These are phyloP conservation scores for Lasiodiplodia sp. DNA, from an alignment of 2,329 filamentous ascomycete species.

Conservation along the genomic window DNA sequence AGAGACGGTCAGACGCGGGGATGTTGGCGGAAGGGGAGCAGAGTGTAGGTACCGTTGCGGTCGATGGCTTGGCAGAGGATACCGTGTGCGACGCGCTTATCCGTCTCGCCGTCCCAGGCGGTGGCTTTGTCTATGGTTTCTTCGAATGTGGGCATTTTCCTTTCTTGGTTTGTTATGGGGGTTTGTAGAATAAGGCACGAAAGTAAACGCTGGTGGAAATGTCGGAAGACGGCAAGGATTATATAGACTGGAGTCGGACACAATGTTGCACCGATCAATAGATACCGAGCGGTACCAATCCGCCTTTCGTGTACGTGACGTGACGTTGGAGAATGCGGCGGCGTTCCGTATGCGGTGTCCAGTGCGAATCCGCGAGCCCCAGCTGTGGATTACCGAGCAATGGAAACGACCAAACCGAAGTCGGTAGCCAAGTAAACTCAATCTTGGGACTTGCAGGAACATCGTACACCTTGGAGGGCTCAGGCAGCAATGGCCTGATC, in stretches of 20 bases:
- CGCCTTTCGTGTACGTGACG: not conserved
- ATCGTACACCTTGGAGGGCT: not conserved
- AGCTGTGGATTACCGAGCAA: too few relatives aligned
- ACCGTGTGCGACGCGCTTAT: not conserved
- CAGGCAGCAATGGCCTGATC: not conserved
- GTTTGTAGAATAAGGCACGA: not conserved
- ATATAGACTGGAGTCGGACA: not conserved
- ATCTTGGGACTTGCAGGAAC: not conserved
- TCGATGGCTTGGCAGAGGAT: slow-evolving; percentile 2
- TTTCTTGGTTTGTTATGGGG: slow-evolving; percentile 28
- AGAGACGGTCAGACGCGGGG: not conserved
- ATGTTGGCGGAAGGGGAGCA: too few relatives aligned
- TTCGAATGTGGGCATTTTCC: slow-evolving; percentile 35
- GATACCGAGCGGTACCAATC: not conserved
- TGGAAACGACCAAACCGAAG: too few relatives aligned
- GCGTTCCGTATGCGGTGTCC: not conserved
- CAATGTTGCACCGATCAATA: not conserved
- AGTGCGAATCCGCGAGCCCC: not conserved
- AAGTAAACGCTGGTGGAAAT: not conserved
- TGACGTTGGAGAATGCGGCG: not conserved
- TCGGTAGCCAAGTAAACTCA: not conserved
- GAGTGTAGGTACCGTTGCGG: not conserved
- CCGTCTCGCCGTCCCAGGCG: not conserved
- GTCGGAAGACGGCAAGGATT: not conserved
- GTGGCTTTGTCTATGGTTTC: not conserved